phyloP scores from a whole-genome alignment of 352 stramenopile species.

The Lagenidium giganteum region DNA sequence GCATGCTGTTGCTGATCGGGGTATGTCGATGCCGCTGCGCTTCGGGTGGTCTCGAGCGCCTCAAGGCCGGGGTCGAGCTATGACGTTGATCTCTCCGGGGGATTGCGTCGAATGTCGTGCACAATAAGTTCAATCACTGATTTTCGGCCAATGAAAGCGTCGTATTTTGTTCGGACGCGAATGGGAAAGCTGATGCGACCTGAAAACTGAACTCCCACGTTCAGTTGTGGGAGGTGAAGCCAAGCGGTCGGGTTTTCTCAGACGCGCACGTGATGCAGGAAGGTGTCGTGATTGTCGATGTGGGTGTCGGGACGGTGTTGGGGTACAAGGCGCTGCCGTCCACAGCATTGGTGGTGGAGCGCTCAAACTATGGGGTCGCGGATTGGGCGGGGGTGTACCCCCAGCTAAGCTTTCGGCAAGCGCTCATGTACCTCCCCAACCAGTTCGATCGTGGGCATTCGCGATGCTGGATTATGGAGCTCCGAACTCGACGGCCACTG shows the following conservation, averaged over 20 bases:
- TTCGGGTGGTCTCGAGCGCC: constrained; percentile 1
- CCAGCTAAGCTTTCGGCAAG: constrained; percentile 19
- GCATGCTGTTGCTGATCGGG: too few relatives aligned
- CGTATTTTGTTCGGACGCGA: too few relatives aligned
- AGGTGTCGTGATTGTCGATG: too few relatives aligned
- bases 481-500: constrained; percentile 2
- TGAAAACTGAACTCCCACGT: too few relatives aligned
- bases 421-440: constrained; percentile 20
- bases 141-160: constrained; percentile 10
- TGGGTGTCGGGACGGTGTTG: too few relatives aligned
- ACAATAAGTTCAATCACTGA: background rate
- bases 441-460: constrained; percentile 17
- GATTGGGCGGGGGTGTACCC: constrained; percentile 24
- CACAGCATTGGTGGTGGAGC: too few relatives aligned
- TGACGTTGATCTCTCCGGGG: constrained; percentile 1
- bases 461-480: constrained; percentile 8
- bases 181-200: too few relatives aligned
- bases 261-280: too few relatives aligned
- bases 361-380: too few relatives aligned
- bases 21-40: background rate
- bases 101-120: background rate
- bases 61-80: constrained; percentile 9
- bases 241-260: too few relatives aligned
- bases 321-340: too few relatives aligned
- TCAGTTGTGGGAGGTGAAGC: too few relatives aligned